Evolutionary conservation across 2,329 filamentous ascomycete genomes (phyloP).

Genomic region (Ophiocordyceps camponoti-leonardi): DNA sequence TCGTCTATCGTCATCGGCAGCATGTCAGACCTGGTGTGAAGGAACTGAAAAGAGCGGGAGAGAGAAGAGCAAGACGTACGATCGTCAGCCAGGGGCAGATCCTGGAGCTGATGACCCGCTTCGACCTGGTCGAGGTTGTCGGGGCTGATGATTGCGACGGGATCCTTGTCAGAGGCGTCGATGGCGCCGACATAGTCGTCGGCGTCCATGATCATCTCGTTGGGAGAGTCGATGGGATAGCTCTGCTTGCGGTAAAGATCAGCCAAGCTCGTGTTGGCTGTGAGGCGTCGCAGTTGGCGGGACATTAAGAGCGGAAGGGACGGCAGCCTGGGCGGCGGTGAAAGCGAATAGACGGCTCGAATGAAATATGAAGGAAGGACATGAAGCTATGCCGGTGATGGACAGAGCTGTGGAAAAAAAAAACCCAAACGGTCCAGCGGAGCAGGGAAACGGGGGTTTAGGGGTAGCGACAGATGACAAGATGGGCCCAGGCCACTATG

Average conservation of each 20-base stretch:
- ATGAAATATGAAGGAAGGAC: not conserved
- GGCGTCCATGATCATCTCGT: slow-evolving; percentile 37
- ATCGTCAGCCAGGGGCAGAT: slow-evolving; percentile 32
- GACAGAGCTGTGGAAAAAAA: not conserved
- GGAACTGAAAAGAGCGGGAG: slow-evolving; percentile 3
- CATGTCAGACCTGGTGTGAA: not conserved
- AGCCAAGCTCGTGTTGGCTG: not conserved
- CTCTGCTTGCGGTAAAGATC: slow-evolving; percentile 17
- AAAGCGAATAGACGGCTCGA: not conserved
- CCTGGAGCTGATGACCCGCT: slow-evolving; percentile 25
- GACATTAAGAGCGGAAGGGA: not conserved
- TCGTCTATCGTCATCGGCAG: slow-evolving; percentile 40
- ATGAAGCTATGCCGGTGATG: not conserved
- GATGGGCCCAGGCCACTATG: not conserved
- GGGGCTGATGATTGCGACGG: slow-evolving; percentile 36
- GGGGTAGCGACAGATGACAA: not conserved
- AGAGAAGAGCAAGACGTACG: slow-evolving; percentile 20
- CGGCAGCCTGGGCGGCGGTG: not conserved
- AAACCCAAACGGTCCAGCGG: not conserved
- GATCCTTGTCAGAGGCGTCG: slow-evolving; percentile 30
- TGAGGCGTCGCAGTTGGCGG: not conserved
- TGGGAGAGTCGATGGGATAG: slow-evolving; percentile 37
- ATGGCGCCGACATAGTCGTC: slow-evolving; percentile 35
- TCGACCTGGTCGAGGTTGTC: slow-evolving; percentile 29
- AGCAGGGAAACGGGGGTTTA: not conserved